A percentile compares a stretch with the other conserved stretches of the same genome.
Conservation (phyloP, 352 stramenopile genomes). For the Pythium aquatile region DNA sequence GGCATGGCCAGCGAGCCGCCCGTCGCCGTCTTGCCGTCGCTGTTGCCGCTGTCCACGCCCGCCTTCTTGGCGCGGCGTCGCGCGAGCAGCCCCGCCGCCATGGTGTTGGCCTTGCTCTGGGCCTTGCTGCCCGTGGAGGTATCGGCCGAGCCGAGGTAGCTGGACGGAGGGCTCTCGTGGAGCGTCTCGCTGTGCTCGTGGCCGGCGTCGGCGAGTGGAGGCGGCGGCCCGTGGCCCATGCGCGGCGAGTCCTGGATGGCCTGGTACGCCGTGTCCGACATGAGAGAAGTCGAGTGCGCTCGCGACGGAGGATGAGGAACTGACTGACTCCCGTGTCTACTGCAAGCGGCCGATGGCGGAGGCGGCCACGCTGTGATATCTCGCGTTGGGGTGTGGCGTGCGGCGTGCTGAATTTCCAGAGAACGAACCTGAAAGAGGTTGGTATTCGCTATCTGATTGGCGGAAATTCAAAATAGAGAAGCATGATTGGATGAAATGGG, state of each 20-base stretch:
- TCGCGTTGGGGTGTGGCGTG: background rate
- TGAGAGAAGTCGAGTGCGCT: background rate
- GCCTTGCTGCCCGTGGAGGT: background rate
- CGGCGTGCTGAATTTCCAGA: background rate
- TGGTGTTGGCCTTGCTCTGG: slow-evolving; percentile 3
- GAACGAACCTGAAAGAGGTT: background rate
- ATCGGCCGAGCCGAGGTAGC: background rate
- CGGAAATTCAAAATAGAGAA: background rate
- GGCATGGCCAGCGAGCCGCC: slow-evolving; percentile 6
- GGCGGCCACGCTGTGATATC: background rate
- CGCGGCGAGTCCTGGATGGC: slow-evolving; percentile 25
- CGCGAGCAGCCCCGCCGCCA: slow-evolving; percentile 12
- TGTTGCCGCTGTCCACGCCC: slow-evolving; percentile 2
- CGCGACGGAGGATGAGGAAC: background rate
- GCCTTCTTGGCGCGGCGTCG: slow-evolving; percentile 18
- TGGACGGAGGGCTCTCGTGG: slow-evolving; percentile 27
- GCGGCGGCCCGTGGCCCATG: slow-evolving; percentile 1
- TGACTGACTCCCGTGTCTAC: background rate
- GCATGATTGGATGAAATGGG: background rate
- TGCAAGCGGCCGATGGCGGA: background rate
- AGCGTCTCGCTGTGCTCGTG: slow-evolving; percentile 25
- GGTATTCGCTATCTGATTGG: background rate
- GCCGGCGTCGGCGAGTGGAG: background rate
- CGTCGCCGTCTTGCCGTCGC: background rate
- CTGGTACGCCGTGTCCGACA: slow-evolving; percentile 20